These are phyloP conservation scores for Diaporthe eres DNA, from an alignment of 2,329 filamentous ascomycete genomes.

Conservation along the genomic window DNA sequence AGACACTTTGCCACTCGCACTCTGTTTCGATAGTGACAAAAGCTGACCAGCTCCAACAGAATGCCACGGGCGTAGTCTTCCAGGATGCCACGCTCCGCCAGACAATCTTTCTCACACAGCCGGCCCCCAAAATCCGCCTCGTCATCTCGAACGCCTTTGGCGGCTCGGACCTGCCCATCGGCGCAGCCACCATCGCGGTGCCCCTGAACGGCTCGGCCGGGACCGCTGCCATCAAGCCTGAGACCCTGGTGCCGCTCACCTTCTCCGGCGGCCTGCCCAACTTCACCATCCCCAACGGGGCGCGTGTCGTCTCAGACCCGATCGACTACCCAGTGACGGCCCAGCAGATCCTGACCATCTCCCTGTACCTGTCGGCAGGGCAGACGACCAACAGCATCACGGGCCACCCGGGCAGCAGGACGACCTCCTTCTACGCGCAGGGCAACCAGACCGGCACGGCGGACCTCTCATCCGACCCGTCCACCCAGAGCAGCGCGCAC, in stretches of 20 bases:
- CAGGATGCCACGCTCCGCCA: constrained; percentile 73
- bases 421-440: constrained; percentile 66
- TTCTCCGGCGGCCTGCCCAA: constrained; percentile 66
- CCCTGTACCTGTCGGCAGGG: constrained; percentile 70
- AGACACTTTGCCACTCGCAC: not conserved
- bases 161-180: constrained; percentile 68
- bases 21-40: not conserved
- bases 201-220: constrained; percentile 65
- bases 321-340: constrained; percentile 64
- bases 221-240: constrained; percentile 60
- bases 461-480: constrained; percentile 53
- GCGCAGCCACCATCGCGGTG: constrained; percentile 68
- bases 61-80: constrained; percentile 66
- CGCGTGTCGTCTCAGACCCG: constrained; percentile 71
- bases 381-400: constrained; percentile 70
- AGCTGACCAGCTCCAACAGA: constrained; percentile 54
- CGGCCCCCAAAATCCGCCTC: constrained; percentile 67
- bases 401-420: constrained; percentile 72
- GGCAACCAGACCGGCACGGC: constrained; percentile 64
- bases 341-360: constrained; percentile 65
- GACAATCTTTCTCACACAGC: constrained; percentile 69
- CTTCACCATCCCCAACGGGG: constrained; percentile 67
- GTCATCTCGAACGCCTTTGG: constrained; percentile 75
- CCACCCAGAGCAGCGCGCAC: constrained; percentile 53
- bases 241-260: constrained; percentile 64